phyloP scores from a whole-genome alignment of 2,329 filamentous ascomycete genomes.

The Colletotrichum noveboracense region DNA sequence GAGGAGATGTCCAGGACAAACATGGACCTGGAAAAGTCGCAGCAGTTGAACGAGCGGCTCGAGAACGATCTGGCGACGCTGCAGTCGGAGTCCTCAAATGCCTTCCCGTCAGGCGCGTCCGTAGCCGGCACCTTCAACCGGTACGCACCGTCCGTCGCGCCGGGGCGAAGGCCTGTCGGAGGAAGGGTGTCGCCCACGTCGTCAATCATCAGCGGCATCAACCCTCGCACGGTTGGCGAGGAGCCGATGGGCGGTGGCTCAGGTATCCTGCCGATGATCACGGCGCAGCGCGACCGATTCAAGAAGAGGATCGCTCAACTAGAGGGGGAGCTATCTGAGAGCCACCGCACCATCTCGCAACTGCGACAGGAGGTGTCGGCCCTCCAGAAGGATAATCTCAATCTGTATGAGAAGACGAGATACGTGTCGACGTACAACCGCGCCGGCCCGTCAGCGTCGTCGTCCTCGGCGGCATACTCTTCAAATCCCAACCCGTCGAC shows the following conservation, averaged over 20 bases:
- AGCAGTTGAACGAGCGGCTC: slow-evolving; percentile 83
- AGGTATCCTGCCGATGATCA: slow-evolving; percentile 96
- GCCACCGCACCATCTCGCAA: slow-evolving; percentile 81
- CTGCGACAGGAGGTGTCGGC: slow-evolving; percentile 90
- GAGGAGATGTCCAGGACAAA: slow-evolving; percentile 85
- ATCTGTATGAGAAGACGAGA: slow-evolving; percentile 95
- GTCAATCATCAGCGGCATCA: slow-evolving; percentile 97
- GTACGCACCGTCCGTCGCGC: slow-evolving; percentile 68
- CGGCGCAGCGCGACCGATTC: slow-evolving; percentile 96
- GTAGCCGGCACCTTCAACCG: slow-evolving; percentile 91
- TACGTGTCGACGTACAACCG: slow-evolving; percentile 95
- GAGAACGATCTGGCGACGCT: slow-evolving; percentile 91
- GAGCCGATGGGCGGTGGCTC: slow-evolving; percentile 77
- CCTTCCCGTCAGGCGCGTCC: slow-evolving; percentile 88
- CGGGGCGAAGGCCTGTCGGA: slow-evolving; percentile 69
- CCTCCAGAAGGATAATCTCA: slow-evolving; percentile 94
- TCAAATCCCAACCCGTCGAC: slow-evolving; percentile 79
- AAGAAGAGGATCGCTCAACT: slow-evolving; percentile 94
- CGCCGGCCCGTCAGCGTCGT: slow-evolving; percentile 63
- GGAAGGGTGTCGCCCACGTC: slow-evolving; percentile 86
- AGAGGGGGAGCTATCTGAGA: slow-evolving; percentile 86
- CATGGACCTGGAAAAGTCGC: slow-evolving; percentile 83
- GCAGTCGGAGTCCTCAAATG: slow-evolving; percentile 83
- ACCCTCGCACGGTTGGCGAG: slow-evolving; percentile 64
- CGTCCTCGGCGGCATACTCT: slow-evolving; percentile 69